Percentiles rank a stretch among this genome's conserved stretches.
phyloP scores from a whole-genome alignment of 345 rosid species.

The Eucalyptus caleyi region DNA sequence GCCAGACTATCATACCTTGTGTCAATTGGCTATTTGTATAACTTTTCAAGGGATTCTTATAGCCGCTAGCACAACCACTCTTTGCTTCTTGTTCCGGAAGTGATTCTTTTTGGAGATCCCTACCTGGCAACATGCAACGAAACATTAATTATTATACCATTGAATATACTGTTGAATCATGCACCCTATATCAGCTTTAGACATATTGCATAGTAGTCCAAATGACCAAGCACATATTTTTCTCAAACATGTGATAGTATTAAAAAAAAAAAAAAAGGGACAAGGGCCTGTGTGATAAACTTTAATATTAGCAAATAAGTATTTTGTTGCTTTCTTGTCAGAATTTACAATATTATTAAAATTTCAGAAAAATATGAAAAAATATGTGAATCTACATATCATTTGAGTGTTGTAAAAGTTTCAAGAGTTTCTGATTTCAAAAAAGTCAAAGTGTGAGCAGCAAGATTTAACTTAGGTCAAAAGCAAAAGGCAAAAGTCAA shows the following conservation, averaged over 20 bases:
- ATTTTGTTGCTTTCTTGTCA: neutral
- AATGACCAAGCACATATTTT: neutral
- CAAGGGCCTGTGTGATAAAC: neutral
- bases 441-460: neutral
- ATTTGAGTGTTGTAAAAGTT: neutral
- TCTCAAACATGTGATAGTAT: neutral
- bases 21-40: neutral
- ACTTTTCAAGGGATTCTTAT: slow-evolving; percentile 1
- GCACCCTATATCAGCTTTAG: neutral
- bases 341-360: neutral
- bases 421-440: neutral
- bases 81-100: neutral
- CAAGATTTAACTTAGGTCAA: neutral
- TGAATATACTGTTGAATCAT: neutral
- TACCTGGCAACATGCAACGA: slow-evolving; percentile 1
- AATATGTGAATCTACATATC: neutral
- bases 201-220: neutral
- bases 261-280: neutral
- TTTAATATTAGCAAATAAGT: neutral
- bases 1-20: slow-evolving; percentile 1
- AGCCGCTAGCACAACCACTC: neutral
- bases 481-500: neutral
- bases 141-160: neutral
- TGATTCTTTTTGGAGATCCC: neutral
- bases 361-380: neutral